Evolutionary conservation across 2,329 filamentous ascomycete genomes (phyloP).

Genomic region (Beauveria bassiana): DNA sequence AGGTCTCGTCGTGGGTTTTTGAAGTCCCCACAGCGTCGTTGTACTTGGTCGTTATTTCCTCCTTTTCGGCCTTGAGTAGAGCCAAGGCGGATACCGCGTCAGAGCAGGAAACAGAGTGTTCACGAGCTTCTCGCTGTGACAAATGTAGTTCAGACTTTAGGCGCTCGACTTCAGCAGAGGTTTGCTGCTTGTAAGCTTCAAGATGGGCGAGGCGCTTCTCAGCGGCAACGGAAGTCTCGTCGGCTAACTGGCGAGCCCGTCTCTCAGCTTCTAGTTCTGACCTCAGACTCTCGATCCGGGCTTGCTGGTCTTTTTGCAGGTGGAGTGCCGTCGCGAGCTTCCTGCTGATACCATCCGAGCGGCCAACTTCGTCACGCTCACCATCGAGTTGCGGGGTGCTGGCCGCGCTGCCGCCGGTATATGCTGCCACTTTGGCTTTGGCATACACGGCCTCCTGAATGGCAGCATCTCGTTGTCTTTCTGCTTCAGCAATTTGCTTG

Average conservation of each 20-base stretch:
- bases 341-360: slow-evolving; percentile 63
- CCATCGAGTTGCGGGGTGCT: slow-evolving; percentile 52
- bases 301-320: slow-evolving; percentile 71
- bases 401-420: slow-evolving; percentile 55
- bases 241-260: slow-evolving; percentile 72
- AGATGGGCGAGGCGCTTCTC: slow-evolving; percentile 78
- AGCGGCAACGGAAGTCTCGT: slow-evolving; percentile 77
- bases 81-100: slow-evolving; percentile 70
- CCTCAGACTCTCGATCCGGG: slow-evolving; percentile 61
- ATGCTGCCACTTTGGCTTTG: slow-evolving; percentile 83
- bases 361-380: slow-evolving; percentile 51
- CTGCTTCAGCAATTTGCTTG: slow-evolving; percentile 84
- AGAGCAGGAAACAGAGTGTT: slow-evolving; percentile 69
- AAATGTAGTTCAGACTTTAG: slow-evolving; percentile 80
- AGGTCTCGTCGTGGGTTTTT: slow-evolving; percentile 61
- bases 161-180: slow-evolving; percentile 75
- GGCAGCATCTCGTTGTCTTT: slow-evolving; percentile 90
- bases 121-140: slow-evolving; percentile 67
- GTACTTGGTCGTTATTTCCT: slow-evolving; percentile 63
- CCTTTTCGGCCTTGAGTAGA: slow-evolving; percentile 78
- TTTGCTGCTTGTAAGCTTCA: slow-evolving; percentile 75
- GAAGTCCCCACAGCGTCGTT: slow-evolving; percentile 59
- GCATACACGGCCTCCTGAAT: slow-evolving; percentile 92
- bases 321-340: slow-evolving; percentile 78
- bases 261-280: slow-evolving; percentile 74